Percentiles rank a stretch among this genome's conserved stretches.
These are phyloP conservation scores for Sporothrix euskadiensis DNA, from an alignment of 2,329 filamentous ascomycete genomes.

Conservation along the genomic window DNA sequence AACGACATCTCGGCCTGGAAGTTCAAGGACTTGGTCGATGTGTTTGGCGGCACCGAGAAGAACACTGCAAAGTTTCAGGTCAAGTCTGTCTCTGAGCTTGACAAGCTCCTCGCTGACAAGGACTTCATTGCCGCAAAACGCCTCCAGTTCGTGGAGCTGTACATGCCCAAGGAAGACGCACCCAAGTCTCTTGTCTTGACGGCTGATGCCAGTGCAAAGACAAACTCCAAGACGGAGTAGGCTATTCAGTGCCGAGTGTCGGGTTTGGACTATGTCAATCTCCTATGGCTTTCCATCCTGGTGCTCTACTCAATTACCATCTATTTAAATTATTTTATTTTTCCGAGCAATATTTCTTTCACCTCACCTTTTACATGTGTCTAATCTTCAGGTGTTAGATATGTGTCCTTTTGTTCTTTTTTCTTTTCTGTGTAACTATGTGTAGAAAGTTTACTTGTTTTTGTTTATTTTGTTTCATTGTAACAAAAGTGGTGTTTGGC, in stretches of 20 bases:
- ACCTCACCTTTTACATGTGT: no score
- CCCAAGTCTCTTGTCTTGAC: constrained; percentile 69
- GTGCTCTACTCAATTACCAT: no score
- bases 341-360: no score
- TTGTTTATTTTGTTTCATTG: no score
- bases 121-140: constrained; percentile 49
- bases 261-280: no score
- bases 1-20: constrained; percentile 80
- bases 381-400: no score
- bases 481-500: no score
- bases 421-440: no score
- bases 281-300: neutral
- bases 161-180: constrained; percentile 78
- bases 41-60: constrained; percentile 32
- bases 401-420: no score
- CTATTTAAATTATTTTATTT: no score
- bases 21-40: constrained; percentile 45
- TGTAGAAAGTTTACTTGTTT: no score
- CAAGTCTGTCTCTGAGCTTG: constrained; percentile 31
- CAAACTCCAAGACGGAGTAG: constrained; percentile 53
- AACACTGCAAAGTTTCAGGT: constrained; percentile 33
- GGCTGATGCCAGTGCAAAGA: constrained; percentile 68
- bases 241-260: no score
- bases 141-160: constrained; percentile 75
- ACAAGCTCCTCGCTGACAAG: constrained; percentile 30